Base-by-base conservation (phyloP, 2,329 filamentous ascomycete genomes). In the Curvularia sp. region DNA sequence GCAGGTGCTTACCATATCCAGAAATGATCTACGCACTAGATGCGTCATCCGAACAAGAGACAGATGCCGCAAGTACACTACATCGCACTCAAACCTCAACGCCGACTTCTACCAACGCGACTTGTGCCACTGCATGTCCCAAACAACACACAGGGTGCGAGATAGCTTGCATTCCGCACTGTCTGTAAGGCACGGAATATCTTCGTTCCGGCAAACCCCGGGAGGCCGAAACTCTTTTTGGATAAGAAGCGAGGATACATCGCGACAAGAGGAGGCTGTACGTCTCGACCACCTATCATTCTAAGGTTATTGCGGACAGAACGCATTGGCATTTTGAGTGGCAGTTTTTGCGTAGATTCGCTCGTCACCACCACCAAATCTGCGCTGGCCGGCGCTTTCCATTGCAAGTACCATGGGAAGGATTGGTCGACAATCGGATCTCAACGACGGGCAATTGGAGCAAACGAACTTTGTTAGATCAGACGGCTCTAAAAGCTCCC, bases 1-100 rank as follows among this genome's bases (percentile, higher is more conserved):
- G 7, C 1, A 38, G 13, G n/a, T 22, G 12, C 24, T 49, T 49
- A 28, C 47, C 47, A 2, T n/a, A 24, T 49, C 3, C 7, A 22
- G 47, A 1, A 10, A 28, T 39, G 47, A 39, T 49, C 47, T 28
- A 13, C 48, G 24, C 35, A 9, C 13, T 20, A 39, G 8, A 28
- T 50, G 48, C 48, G 48, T 50, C 48, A 50, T 50, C 48, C 4
- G n/a, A 22, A 13, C 47, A 49, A 15, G 44, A 15, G n/a, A 33
- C 44, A 33, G 10, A 20, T 33, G 28, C 22, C 28, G 28, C 9
- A 18, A 12, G n/a, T 47, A 47, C 44, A 33, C 18, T 31, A 20
- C 22, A 12, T 44, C 9, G n/a, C 18, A 22, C 44, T 20, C 44
- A 47, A 13, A 15, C 30, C 18, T 8, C 28, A 33, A 31, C 28